phyloP scores from a whole-genome alignment of 805 yeast species.

The Yarrowia yakushimensis region DNA sequence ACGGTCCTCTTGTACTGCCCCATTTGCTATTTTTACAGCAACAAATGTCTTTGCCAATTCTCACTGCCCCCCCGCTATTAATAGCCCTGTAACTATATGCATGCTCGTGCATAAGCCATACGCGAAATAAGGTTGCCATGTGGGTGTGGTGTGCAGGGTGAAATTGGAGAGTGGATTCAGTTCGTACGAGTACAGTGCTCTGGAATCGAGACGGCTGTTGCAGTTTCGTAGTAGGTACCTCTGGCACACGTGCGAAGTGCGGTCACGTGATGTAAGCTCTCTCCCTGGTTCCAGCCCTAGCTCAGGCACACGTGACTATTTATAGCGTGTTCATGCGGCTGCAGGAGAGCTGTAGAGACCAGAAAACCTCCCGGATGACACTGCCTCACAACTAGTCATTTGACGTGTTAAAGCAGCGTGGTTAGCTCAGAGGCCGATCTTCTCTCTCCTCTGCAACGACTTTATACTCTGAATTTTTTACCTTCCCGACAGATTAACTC shows the following conservation, averaged over 20 bases:
- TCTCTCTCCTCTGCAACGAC: too few species aligned
- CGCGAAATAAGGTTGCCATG: background rate
- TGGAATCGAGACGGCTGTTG: too few species aligned
- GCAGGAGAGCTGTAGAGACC: background rate
- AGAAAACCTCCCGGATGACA: constrained; percentile 18
- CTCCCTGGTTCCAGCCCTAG: background rate
- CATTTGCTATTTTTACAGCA: background rate
- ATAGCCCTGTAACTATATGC: background rate
- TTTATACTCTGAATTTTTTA: background rate
- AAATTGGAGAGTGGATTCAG: too few species aligned
- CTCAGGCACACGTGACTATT: constrained; percentile 1
- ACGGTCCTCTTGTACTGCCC: too few species aligned
- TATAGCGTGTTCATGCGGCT: constrained; percentile 11
- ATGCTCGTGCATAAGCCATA: background rate
- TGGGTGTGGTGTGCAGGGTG: background rate
- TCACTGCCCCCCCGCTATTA: constrained; percentile 16
- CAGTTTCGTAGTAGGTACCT: too few species aligned
- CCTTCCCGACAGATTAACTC: background rate
- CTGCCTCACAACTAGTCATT: constrained; percentile 16
- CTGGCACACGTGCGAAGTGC: too few species aligned
- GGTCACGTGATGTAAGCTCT: background rate
- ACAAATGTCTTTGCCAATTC: background rate
- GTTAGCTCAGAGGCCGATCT: too few species aligned
- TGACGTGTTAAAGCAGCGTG: background rate
- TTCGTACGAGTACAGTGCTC: too few species aligned